Conservation (phyloP, 73 alveolate genomes). For the Loxodes magnus region DNA sequence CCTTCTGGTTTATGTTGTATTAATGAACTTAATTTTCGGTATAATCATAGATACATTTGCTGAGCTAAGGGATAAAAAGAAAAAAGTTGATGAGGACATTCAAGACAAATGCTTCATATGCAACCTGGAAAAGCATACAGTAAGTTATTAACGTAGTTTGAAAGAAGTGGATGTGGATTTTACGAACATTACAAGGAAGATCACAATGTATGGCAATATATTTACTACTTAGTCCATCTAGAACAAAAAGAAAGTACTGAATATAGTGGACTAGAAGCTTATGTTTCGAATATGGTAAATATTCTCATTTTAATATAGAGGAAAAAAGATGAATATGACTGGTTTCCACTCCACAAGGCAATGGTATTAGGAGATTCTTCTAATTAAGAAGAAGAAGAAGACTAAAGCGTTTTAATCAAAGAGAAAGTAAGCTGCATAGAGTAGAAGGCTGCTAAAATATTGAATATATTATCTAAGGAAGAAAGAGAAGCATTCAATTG, state of each 20-base stretch:
- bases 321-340: no score
- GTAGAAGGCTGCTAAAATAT: no score
- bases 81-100: conserved; percentile 55
- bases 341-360: no score
- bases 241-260: conserved; percentile 28
- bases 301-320: no score
- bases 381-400: no score
- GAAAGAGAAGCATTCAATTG: no score
- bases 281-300: conserved; percentile 25
- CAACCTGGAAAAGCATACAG: conserved; percentile 44
- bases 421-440: no score
- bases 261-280: conserved; percentile 30
- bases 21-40: conserved; percentile 71
- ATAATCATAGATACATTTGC: conserved; percentile 80
- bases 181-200: conserved; percentile 49
- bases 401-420: no score
- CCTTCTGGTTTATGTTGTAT: conserved; percentile 47
- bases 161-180: conserved; percentile 63
- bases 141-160: conserved; percentile 31
- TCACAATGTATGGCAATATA: conserved; percentile 38
- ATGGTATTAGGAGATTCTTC: no score
- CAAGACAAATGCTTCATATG: conserved; percentile 66
- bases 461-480: no score
- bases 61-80: conserved; percentile 60
- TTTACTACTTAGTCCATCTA: conserved; percentile 21